These are phyloP conservation scores for Pyricularia sp. DNA, from an alignment of 2,329 filamentous ascomycete genomes.

Conservation along the genomic window DNA sequence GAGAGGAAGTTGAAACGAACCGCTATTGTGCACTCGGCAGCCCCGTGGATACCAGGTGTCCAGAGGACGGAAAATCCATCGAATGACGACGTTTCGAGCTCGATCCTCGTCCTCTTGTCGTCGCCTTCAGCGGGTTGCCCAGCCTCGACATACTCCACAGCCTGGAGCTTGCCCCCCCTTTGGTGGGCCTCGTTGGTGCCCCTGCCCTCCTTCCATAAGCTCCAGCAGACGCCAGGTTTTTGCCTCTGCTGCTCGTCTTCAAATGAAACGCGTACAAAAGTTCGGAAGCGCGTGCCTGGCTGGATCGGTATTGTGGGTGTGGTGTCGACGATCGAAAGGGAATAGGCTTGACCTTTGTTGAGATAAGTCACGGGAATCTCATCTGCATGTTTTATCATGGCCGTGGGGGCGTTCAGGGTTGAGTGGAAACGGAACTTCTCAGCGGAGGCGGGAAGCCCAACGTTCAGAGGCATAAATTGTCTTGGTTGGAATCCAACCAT, in stretches of 20 bases:
- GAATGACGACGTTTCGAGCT: constrained; percentile 71
- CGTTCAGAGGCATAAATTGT: constrained; percentile 33
- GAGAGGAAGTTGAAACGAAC: constrained; percentile 98
- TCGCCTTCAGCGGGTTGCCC: constrained; percentile 50
- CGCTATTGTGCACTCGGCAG: constrained; percentile 72
- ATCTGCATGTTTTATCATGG: constrained; percentile 83
- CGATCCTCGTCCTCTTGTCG: constrained; percentile 57
- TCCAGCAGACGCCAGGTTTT: constrained; percentile 65
- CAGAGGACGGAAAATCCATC: constrained; percentile 90
- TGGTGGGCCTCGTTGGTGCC: constrained; percentile 96
- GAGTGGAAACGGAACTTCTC: constrained; percentile 84
- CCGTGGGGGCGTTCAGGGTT: constrained; percentile 85
- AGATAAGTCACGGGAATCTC: constrained; percentile 97
- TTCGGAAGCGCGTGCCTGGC: constrained; percentile 67
- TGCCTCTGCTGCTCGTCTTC: constrained; percentile 90
- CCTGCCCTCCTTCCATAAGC: constrained; percentile 84
- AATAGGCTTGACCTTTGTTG: constrained; percentile 95
- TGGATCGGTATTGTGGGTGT: constrained; percentile 47
- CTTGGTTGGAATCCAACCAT: constrained; percentile 46
- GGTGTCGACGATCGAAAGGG: constrained; percentile 75
- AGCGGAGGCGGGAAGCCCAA: constrained; percentile 40
- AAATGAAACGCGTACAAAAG: constrained; percentile 90
- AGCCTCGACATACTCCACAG: constrained; percentile 82
- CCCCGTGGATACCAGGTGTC: constrained; percentile 62
- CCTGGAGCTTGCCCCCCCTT: constrained; percentile 81